These are phyloP conservation scores for Talaromyces sp. DNA, from an alignment of 2,329 filamentous ascomycete genomes.

Conservation along the genomic window DNA sequence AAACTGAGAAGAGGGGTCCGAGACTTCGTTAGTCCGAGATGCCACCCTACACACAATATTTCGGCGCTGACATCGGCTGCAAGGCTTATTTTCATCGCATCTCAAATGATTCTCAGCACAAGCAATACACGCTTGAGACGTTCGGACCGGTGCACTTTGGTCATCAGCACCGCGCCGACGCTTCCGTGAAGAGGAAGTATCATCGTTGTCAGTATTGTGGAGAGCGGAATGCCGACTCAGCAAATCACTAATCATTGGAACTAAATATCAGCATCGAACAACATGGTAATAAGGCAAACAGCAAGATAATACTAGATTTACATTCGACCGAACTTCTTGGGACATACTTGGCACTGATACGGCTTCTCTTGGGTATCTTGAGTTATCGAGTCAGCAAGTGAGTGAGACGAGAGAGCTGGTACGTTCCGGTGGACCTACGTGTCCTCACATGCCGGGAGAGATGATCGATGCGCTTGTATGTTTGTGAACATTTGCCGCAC, in stretches of 20 bases:
- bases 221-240: slow-evolving; percentile 10
- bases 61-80: slow-evolving; percentile 24
- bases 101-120: slow-evolving; percentile 29
- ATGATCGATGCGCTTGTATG: slow-evolving; percentile 29
- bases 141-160: slow-evolving; percentile 14
- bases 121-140: slow-evolving; percentile 24
- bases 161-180: slow-evolving; percentile 9
- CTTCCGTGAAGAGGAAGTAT: slow-evolving; percentile 22
- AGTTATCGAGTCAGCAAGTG: not conserved
- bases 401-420: not conserved
- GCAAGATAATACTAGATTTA: slow-evolving; percentile 16
- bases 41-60: slow-evolving; percentile 17
- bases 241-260: slow-evolving; percentile 20
- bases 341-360: slow-evolving; percentile 26
- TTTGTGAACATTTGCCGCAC: slow-evolving; percentile 15
- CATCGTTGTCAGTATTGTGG: slow-evolving; percentile 1
- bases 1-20: not conserved
- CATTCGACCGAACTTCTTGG: slow-evolving; percentile 29
- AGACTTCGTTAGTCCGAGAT: not conserved
- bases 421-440: slow-evolving; percentile 20
- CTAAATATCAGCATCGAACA: not conserved
- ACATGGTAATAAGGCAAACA: not conserved
- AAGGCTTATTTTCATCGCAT: slow-evolving; percentile 30
- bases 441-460: slow-evolving; percentile 32
- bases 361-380: slow-evolving; percentile 30